These are phyloP conservation scores for Salicornia ramosissima DNA, from an alignment of 148 eudicot species.

Conservation along the genomic window DNA sequence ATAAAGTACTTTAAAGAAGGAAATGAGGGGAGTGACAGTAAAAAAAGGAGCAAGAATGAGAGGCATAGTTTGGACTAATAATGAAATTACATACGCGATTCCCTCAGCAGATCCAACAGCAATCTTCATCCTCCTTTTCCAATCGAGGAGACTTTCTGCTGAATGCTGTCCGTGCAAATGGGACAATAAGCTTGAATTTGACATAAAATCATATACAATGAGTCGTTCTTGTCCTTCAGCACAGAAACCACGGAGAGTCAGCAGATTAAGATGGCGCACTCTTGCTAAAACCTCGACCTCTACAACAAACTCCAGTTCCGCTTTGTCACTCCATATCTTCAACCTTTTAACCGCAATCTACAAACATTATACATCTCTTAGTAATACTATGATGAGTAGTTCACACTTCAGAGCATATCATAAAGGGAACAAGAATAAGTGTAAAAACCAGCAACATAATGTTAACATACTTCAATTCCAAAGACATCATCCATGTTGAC, in stretches of 20 bases:
- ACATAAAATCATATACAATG: constrained; percentile 84
- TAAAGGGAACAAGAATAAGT: background rate
- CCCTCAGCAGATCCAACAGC: constrained; percentile 90
- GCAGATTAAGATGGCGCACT: constrained; percentile 77
- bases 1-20: background rate
- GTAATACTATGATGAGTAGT: background rate
- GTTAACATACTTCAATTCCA: background rate
- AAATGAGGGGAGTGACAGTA: background rate
- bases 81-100: constrained; percentile 50
- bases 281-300: constrained; percentile 84
- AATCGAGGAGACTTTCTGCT: constrained; percentile 75
- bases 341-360: constrained; percentile 96
- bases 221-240: constrained; percentile 94
- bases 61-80: background rate
- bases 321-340: constrained; percentile 85
- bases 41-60: background rate
- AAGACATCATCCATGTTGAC: background rate
- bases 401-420: background rate
- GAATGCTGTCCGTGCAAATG: constrained; percentile 91
- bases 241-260: constrained; percentile 82
- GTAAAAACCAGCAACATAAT: background rate
- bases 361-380: constrained; percentile 14
- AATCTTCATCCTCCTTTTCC: constrained; percentile 78
- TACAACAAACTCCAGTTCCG: constrained; percentile 69
- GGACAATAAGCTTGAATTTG: constrained; percentile 71